These are phyloP conservation scores for Takakia lepidozioides DNA, from an alignment of 225 moss, liverwort and hornwort species.

Conservation along the genomic window DNA sequence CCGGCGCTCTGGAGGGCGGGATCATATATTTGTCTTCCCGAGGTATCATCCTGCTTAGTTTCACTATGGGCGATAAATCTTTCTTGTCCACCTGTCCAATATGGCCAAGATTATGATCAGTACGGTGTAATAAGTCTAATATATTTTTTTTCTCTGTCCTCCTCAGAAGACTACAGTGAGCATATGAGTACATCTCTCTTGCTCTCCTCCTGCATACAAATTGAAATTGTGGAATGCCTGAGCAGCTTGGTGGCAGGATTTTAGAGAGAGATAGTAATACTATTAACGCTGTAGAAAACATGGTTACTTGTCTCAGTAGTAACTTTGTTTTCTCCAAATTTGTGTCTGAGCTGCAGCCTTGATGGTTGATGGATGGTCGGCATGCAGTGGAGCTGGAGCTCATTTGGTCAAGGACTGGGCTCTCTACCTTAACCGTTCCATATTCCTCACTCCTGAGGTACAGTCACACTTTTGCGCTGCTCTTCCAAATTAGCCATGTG, in stretches of 20 bases:
- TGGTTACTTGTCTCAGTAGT: constrained; percentile 1
- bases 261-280: background rate
- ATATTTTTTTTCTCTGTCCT: background rate
- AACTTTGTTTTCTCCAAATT: no score
- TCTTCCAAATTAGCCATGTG: no score
- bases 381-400: constrained; percentile 62
- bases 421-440: constrained; percentile 52
- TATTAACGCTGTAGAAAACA: no score
- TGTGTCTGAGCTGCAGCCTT: constrained; percentile 2
- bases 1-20: constrained; percentile 61
- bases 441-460: constrained; percentile 72
- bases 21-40: constrained; percentile 71
- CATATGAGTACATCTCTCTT: background rate
- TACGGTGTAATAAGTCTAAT: background rate
- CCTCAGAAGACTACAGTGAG: background rate
- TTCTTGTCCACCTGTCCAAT: background rate
- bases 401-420: constrained; percentile 65
- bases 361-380: constrained; percentile 8
- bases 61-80: background rate
- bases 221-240: background rate
- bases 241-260: background rate
- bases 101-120: no score
- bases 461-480: background rate
- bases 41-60: constrained; percentile 35
- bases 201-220: background rate